phyloP scores from a whole-genome alignment of 192 early-diverging fungal species.

The Funneliformis mosseae region DNA sequence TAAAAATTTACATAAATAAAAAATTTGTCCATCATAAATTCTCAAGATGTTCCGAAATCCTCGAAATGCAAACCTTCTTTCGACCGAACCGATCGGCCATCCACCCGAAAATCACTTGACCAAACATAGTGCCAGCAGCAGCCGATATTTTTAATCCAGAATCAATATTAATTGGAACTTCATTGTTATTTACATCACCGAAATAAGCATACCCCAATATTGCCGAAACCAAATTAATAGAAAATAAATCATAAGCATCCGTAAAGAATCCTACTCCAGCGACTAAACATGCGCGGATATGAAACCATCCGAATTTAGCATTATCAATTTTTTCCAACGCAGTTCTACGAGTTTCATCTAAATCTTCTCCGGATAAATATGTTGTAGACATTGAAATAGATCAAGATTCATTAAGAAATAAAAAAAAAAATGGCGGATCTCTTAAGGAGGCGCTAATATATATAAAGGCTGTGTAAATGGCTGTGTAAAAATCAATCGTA shows the following conservation, averaged over 20 bases:
- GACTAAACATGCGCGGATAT: constrained; percentile 66
- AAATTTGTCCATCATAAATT: background rate
- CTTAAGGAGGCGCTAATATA: background rate
- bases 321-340: constrained; percentile 63
- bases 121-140: constrained; percentile 87
- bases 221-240: constrained; percentile 88
- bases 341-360: constrained; percentile 38
- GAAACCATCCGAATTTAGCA: constrained; percentile 79
- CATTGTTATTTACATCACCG: constrained; percentile 49
- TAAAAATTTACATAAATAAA: constrained; percentile 31
- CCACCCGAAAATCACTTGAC: constrained; percentile 83
- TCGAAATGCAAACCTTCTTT: constrained; percentile 49
- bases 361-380: background rate
- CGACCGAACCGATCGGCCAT: constrained; percentile 89
- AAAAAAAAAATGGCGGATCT: background rate
- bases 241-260: constrained; percentile 95
- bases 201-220: constrained; percentile 82
- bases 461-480: background rate
- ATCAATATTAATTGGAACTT: constrained; percentile 69
- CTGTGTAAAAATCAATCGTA: background rate
- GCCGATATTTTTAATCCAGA: constrained; percentile 83
- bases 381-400: background rate
- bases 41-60: background rate
- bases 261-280: constrained; percentile 84
- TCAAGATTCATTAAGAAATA: background rate